Evolutionary conservation across 805 yeast genomes (phyloP), one percentile per base, ranked within the genome.

Genomic region (Teunomyces barrocoloradensis): DNA sequence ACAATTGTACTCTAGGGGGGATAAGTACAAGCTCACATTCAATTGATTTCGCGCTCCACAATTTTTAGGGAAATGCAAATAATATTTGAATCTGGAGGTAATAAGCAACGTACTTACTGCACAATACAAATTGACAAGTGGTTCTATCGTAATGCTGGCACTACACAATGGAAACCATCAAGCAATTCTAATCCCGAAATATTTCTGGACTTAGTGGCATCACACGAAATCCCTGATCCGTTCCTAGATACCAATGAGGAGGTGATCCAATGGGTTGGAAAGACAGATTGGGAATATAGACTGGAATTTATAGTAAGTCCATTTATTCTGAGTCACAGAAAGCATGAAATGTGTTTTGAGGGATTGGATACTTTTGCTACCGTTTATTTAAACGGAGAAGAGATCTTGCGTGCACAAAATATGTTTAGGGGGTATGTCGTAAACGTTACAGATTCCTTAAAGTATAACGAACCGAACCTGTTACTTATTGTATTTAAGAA

Each of bases 191-290:
- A n/a, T 4, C 40, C 40, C 12, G 40, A 37, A 3, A 37, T 37
- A 12, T 37, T 37, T 12, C 40, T 37, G 40, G 40, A 37, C 12
- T 37, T 37, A 13, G 4, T 37, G 11, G 11, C 40, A 3, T 12
- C 29, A 3, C 11, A 5, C 18, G 25, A 60, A 35, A 76, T 78
- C 27, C 70, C 72, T 3, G 78, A 78, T 51, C 82, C 82, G 0
- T 75, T 73, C 50, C 27, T 63, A 2, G 76, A 75, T 49, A 51
- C 55, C 48, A 77, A 77, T 51, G 82, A 76, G 51, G 56, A 56
- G 15, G 47, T 52, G 4, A 73, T 75, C 7, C 81, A 77, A 58
- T 79, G 82, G 82, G 75, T 78, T 4, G 78, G 75, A 3, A 71
- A 73, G 41, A 53, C 51, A n/a, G 75, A 68, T 43, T 79, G 82